Evolutionary conservation across 2,329 filamentous ascomycete genomes (phyloP), one percentile per base, ranked within the genome.

Genomic region (Colletotrichum coccodes): DNA sequence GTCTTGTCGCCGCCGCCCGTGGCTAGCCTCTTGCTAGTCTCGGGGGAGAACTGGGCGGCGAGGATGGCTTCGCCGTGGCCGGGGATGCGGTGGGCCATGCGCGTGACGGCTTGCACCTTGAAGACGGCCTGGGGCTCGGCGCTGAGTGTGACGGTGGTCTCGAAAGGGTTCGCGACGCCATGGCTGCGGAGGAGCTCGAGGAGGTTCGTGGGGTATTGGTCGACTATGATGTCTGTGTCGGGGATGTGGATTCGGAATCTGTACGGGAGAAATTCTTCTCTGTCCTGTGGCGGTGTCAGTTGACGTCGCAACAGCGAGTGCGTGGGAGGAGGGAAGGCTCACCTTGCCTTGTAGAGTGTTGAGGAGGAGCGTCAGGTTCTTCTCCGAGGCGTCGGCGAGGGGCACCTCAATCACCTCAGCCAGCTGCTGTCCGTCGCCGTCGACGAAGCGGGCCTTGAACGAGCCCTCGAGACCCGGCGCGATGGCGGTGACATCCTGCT

Each of bases 61-160:
- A 98, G 85, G 73, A 98, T 98, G 3, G 95, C 91, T 79, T 97
- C 93, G 44, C 94, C 95, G 80, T 99, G 96, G 14, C 96, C 96
- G 4, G 92, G 91, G 72, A 98, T 97, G 61, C 91, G 91, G 70
- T 95, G 93, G 7, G 95, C 92, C 82, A 96, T 95, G 79, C 96
- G 89, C 56, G 95, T 95, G 47, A 98, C 94, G 12, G 94, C 92
- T 75, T 96, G 94, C 28, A 98, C 96, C 75, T 92, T 91, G 84
- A 98, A 98, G 0, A 98, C 92, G 26, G 95, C 94, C 79, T 99
- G 95, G 0, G 96, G 95, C 75, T 90, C 88, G 49, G 89, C 89
- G 42, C 85, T 86, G 30, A 91, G 83, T 2, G 86, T 85, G 54
- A 86, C 78, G 0, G 82, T 85, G 6, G 81, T 86, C 75, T 90